Evolutionary conservation across 176 grass and related monocot species (phyloP).

Genomic region (Hordeum marinum): DNA sequence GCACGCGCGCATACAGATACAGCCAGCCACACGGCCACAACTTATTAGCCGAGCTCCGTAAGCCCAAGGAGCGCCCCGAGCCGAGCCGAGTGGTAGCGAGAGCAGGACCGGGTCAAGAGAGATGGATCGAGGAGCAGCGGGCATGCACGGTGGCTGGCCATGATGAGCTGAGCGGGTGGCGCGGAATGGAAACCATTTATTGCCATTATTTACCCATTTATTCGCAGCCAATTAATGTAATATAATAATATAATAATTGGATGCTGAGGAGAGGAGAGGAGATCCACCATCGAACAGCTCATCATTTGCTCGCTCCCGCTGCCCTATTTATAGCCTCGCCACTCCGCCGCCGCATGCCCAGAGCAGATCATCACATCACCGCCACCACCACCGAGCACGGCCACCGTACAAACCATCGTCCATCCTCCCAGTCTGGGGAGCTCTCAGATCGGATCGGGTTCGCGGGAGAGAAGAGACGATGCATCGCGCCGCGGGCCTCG

Average conservation of each 20-base stretch:
- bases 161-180: background rate
- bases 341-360: slow-evolving; percentile 12
- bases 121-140: background rate
- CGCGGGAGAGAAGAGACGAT: background rate
- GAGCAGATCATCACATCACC: background rate
- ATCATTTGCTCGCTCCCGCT: slow-evolving; percentile 35
- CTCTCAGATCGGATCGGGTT: background rate
- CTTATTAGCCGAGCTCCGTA: too few relatives aligned
- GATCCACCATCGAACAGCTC: slow-evolving; percentile 26
- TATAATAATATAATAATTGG: slow-evolving; percentile 18
- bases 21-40: too few relatives aligned
- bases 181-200: background rate
- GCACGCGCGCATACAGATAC: too few relatives aligned
- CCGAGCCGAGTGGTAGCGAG: too few relatives aligned
- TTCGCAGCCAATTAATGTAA: too few relatives aligned
- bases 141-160: background rate
- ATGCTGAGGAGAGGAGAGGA: background rate
- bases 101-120: background rate
- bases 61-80: too few relatives aligned
- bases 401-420: background rate
- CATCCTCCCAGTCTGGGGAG: too few relatives aligned
- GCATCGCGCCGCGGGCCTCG: slow-evolving; percentile 27
- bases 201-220: too few relatives aligned
- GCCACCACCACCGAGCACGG: background rate
- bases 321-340: slow-evolving; percentile 53